Conservation (phyloP, 108 stramenopile species). For the Aureococcus anophagefferens region DNA sequence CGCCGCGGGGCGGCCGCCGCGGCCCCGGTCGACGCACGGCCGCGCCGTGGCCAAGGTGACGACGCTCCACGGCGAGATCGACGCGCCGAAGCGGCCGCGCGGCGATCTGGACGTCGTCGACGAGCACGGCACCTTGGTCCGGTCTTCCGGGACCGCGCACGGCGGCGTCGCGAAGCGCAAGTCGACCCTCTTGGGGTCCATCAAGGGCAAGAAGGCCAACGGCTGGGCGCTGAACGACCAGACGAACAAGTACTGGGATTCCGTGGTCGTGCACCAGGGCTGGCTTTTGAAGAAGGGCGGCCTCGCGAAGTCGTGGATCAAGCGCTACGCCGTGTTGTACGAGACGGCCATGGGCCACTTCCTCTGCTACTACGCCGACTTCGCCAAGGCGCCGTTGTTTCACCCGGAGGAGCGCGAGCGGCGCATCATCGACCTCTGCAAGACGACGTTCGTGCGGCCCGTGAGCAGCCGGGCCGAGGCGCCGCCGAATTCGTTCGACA, state of each 20-base stretch:
- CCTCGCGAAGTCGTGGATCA: conserved; percentile 36
- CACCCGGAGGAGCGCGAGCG: conserved; percentile 23
- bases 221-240: background rate
- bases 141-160: background rate
- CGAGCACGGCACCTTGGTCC: conserved; percentile 26
- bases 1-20: conserved; percentile 10
- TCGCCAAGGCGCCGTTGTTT: conserved; percentile 36
- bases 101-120: conserved; percentile 30
- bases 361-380: conserved; percentile 40
- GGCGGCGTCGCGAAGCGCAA: background rate
- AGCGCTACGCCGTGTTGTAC: conserved; percentile 45
- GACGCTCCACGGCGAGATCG: conserved; percentile 33
- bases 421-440: conserved; percentile 40
- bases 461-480: conserved; percentile 22
- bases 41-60: conserved; percentile 25
- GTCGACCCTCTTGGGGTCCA: background rate
- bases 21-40: conserved; percentile 33
- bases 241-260: conserved; percentile 28
- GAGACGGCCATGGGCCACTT: conserved; percentile 43
- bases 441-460: conserved; percentile 40
- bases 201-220: background rate
- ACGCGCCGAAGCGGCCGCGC: conserved; percentile 21
- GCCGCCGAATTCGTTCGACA: conserved; percentile 36
- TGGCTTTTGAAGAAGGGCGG: conserved; percentile 47
- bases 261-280: conserved; percentile 40